These are phyloP conservation scores for Rosellinia necatrix DNA, from an alignment of 2,329 filamentous ascomycete species.

Conservation along the genomic window DNA sequence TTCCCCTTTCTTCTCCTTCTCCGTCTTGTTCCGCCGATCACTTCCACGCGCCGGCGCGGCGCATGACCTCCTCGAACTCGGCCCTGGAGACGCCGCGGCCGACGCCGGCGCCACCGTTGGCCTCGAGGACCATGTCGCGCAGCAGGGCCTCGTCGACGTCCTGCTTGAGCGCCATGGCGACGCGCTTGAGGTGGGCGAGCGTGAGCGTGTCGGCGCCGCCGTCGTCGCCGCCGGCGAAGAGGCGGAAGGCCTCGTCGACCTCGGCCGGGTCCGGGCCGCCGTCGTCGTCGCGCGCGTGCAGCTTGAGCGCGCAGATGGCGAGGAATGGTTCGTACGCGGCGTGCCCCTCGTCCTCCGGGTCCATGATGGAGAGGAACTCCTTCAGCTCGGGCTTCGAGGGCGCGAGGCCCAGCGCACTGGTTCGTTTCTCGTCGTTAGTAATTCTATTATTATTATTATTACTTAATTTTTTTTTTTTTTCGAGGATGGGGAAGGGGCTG, in stretches of 20 bases:
- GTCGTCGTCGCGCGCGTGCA: slow-evolving; percentile 65
- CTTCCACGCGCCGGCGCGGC: slow-evolving; percentile 79
- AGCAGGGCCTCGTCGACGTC: slow-evolving; percentile 82
- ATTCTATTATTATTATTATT: no score
- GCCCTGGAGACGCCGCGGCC: slow-evolving; percentile 72
- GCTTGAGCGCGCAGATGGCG: slow-evolving; percentile 84
- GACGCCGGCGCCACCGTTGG: slow-evolving; percentile 78
- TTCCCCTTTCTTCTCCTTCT: no score
- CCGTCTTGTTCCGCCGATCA: no score
- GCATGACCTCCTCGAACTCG: slow-evolving; percentile 88
- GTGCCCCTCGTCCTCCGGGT: slow-evolving; percentile 79
- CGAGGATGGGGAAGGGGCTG: no score
- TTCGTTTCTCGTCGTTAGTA: not conserved
- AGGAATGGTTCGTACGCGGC: slow-evolving; percentile 82
- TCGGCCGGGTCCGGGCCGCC: slow-evolving; percentile 62
- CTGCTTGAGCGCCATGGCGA: slow-evolving; percentile 82
- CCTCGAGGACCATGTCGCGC: slow-evolving; percentile 93
- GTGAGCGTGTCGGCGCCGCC: slow-evolving; percentile 64
- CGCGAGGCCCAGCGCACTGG: slow-evolving; percentile 79
- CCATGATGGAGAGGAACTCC: slow-evolving; percentile 79
- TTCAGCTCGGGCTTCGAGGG: slow-evolving; percentile 70
- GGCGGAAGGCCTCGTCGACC: slow-evolving; percentile 77
- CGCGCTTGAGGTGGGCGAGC: slow-evolving; percentile 74
- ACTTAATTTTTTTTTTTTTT: no score
- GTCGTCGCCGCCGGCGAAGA: slow-evolving; percentile 70